phyloP scores from a whole-genome alignment of 2,329 filamentous ascomycete species.

The Exophiala sp. region DNA sequence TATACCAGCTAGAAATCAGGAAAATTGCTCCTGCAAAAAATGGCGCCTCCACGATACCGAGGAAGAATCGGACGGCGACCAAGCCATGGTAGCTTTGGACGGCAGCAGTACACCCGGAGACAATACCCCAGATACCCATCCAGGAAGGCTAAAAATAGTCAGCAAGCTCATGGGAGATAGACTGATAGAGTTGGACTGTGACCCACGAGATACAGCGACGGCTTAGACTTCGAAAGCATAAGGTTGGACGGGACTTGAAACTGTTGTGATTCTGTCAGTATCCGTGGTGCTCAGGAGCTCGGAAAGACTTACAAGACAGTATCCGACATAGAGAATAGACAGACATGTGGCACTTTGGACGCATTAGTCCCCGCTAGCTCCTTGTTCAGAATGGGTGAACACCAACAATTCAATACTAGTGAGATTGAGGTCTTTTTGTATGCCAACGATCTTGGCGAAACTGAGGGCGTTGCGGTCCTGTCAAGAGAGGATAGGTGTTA shows the following conservation, averaged over 20 bases:
- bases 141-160: neutral
- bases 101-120: neutral
- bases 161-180: neutral
- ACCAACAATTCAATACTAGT: neutral
- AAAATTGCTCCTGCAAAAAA: constrained; percentile 34
- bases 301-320: neutral
- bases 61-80: constrained; percentile 31
- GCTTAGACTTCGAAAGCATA: neutral
- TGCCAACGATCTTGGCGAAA: neutral
- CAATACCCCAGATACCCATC: neutral
- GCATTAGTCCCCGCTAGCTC: neutral
- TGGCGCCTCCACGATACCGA: constrained; percentile 35
- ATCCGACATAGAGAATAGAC: neutral
- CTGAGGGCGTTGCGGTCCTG: neutral
- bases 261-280: neutral
- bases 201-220: neutral
- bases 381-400: neutral
- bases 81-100: constrained; percentile 22
- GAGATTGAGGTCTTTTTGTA: neutral
- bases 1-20: constrained; percentile 39
- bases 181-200: neutral
- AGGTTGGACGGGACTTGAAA: neutral
- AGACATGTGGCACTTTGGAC: neutral
- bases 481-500: neutral
- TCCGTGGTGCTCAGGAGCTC: neutral